Base-by-base conservation (phyloP, 179 eudicot species). In the Carnegiea gigantea region DNA sequence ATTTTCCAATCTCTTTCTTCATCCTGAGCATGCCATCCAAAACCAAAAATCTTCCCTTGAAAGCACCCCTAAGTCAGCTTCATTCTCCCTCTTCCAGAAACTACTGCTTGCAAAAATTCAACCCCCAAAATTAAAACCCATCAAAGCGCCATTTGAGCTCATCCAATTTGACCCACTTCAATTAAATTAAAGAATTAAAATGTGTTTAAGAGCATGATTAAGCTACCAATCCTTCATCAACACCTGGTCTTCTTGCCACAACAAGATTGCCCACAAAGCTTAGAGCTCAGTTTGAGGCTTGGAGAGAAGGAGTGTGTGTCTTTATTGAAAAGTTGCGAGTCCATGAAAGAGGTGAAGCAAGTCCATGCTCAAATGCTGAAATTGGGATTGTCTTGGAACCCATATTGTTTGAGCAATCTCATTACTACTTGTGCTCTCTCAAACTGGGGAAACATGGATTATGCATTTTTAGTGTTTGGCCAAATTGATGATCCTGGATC, bases 391-490 rank as follows among this genome's bases (percentile, higher is more conserved):
- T 79, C 85, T 79, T 81, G 86, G 78, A 88, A 88, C 81, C 80
- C 92, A 51, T 88, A 87, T 74, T 88, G 89, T 78, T 85, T 88
- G 74, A 87, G 89, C 84, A 90, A 88, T 86, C 92, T 93, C 70
- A 70, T 93, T 18, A 71, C 90, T 20, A 90, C 89, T 80, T 92
- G 95, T 90, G 92, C 93, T 70, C 84, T 89, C 17, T 89, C 97
- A 51, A 83, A 70, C 51, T 92, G 92, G 93, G 91, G 92, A 64
- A 90, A 89, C 84, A 89, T 93, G 92, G 91, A 86, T 67, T 93
- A 93, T 78, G 95, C 97, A 13, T 79, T 88, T 77, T 89, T 87
- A 46, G 88, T 93, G 30, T 90, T 92, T 84, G 26, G 21, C 8
- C 85, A 84, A 81, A 86, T 90, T 53, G 91, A 92, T 78, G 88